Percentiles rank a stretch among this genome's conserved stretches.
Conservation (phyloP, 1,139 yeast genomes). For the Fermentozyma sake region DNA sequence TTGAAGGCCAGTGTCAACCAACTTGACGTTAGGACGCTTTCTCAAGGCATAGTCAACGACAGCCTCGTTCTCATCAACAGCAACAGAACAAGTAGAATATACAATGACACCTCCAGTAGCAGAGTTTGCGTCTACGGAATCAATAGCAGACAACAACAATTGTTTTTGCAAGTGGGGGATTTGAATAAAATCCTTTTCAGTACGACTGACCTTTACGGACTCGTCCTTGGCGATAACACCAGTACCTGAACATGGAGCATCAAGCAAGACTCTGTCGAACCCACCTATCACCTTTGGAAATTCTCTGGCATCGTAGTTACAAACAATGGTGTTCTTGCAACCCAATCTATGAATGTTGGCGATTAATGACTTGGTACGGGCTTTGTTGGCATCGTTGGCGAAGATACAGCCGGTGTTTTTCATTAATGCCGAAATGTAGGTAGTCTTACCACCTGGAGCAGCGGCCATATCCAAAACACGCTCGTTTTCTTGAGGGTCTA, state of each 20-base stretch:
- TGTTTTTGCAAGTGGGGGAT: slow-evolving; percentile 97
- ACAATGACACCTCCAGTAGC: slow-evolving; percentile 92
- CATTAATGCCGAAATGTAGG: slow-evolving; percentile 94
- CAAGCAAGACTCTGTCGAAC: slow-evolving; percentile 88
- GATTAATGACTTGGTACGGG: slow-evolving; percentile 91
- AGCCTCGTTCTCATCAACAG: slow-evolving; percentile 97
- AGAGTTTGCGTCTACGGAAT: slow-evolving; percentile 91
- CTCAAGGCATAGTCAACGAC: slow-evolving; percentile 97
- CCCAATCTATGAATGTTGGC: slow-evolving; percentile 98
- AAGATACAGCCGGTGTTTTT: slow-evolving; percentile 96
- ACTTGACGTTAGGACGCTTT: slow-evolving; percentile 92
- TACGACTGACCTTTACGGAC: slow-evolving; percentile 87
- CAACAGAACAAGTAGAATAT: slow-evolving; percentile 96
- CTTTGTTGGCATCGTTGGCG: slow-evolving; percentile 95
- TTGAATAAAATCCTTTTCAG: slow-evolving; percentile 94
- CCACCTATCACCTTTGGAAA: slow-evolving; percentile 98
- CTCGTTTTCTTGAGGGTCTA: slow-evolving; percentile 94
- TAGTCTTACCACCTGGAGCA: slow-evolving; percentile 99
- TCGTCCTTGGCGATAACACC: slow-evolving; percentile 99
- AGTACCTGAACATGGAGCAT: slow-evolving; percentile 99
- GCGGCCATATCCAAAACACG: slow-evolving; percentile 98
- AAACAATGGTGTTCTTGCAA: slow-evolving; percentile 92
- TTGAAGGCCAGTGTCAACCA: slow-evolving; percentile 89
- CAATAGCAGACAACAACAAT: slow-evolving; percentile 88
- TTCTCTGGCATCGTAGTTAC: slow-evolving; percentile 97